These are phyloP conservation scores for Lactarius deliciosus DNA, from an alignment of 768 basidiomycete genomes.

Conservation along the genomic window DNA sequence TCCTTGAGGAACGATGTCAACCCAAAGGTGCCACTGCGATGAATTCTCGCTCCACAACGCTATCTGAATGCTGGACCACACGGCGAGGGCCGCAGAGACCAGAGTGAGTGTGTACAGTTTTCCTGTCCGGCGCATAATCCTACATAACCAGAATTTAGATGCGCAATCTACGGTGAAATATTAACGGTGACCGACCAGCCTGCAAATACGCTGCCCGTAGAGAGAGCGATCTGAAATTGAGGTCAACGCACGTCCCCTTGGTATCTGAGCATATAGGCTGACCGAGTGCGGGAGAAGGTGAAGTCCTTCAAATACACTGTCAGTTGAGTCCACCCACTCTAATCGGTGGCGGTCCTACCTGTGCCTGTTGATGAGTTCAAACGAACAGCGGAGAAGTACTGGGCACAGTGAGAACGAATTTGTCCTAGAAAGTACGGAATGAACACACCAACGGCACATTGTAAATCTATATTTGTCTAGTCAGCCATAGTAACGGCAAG, in stretches of 20 bases:
- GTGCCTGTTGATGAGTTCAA: slow-evolving; percentile 65
- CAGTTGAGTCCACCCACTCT: not conserved
- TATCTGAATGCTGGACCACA: slow-evolving; percentile 61
- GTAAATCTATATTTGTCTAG: slow-evolving; percentile 56
- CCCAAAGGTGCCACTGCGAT: slow-evolving; percentile 63
- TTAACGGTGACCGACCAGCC: slow-evolving; percentile 61
- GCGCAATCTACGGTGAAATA: slow-evolving; percentile 10
- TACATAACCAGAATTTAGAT: slow-evolving; percentile 34
- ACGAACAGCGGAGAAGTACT: slow-evolving; percentile 85
- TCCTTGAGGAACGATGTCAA: slow-evolving; percentile 77
- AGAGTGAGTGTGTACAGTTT: slow-evolving; percentile 79
- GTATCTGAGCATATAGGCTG: slow-evolving; percentile 35
- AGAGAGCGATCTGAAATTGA: slow-evolving; percentile 63
- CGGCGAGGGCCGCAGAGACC: slow-evolving; percentile 55
- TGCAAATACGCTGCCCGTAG: slow-evolving; percentile 81
- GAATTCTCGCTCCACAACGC: slow-evolving; percentile 66
- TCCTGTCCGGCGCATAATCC: slow-evolving; percentile 85
- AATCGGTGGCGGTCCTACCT: slow-evolving; percentile 44
- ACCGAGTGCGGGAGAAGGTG: slow-evolving; percentile 92
- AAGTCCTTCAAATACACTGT: slow-evolving; percentile 49
- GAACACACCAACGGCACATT: slow-evolving; percentile 76
- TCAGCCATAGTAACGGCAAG: slow-evolving; percentile 28
- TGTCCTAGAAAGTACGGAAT: slow-evolving; percentile 19
- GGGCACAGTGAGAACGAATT: slow-evolving; percentile 23
- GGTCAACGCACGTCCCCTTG: slow-evolving; percentile 26